These are phyloP conservation scores for Fistulinella prunicolor DNA, from an alignment of 768 basidiomycete species.

Conservation along the genomic window DNA sequence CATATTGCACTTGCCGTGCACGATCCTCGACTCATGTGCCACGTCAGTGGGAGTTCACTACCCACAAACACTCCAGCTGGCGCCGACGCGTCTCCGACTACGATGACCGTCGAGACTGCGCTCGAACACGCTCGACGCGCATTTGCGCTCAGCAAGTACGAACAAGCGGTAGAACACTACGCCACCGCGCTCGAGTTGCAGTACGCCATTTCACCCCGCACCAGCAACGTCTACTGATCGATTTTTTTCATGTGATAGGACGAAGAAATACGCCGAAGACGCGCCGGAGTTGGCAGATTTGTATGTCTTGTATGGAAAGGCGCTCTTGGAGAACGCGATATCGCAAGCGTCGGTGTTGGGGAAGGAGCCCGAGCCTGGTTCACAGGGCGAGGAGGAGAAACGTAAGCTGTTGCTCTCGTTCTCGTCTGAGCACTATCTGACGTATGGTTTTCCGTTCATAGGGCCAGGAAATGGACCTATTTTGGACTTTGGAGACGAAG, in stretches of 20 bases:
- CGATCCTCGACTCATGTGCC: background rate
- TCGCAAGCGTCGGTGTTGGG: slow-evolving; percentile 83
- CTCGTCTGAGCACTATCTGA: background rate
- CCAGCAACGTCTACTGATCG: background rate
- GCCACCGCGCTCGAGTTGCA: slow-evolving; percentile 78
- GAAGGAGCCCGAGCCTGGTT: slow-evolving; percentile 63
- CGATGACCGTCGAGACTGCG: slow-evolving; percentile 47
- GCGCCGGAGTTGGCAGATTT: slow-evolving; percentile 83
- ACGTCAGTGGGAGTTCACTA: slow-evolving; percentile 13
- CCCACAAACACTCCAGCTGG: background rate
- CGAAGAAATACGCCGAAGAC: slow-evolving; percentile 72
- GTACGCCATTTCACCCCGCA: slow-evolving; percentile 48
- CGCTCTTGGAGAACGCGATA: slow-evolving; percentile 90
- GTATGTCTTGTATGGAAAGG: slow-evolving; percentile 90
- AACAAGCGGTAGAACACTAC: slow-evolving; percentile 82
- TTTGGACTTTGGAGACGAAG: slow-evolving; percentile 79
- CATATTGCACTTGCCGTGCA: no score
- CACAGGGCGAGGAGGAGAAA: slow-evolving; percentile 41
- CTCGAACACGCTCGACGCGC: slow-evolving; percentile 85
- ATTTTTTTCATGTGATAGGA: slow-evolving; percentile 45
- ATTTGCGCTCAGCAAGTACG: slow-evolving; percentile 82
- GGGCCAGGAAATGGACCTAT: slow-evolving; percentile 52
- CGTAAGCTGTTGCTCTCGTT: slow-evolving; percentile 18
- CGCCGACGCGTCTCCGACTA: slow-evolving; percentile 26
- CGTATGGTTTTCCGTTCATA: slow-evolving; percentile 20